Evolutionary conservation across 257 asterid genomes (phyloP).

Genomic region (Catharanthus roseus): DNA sequence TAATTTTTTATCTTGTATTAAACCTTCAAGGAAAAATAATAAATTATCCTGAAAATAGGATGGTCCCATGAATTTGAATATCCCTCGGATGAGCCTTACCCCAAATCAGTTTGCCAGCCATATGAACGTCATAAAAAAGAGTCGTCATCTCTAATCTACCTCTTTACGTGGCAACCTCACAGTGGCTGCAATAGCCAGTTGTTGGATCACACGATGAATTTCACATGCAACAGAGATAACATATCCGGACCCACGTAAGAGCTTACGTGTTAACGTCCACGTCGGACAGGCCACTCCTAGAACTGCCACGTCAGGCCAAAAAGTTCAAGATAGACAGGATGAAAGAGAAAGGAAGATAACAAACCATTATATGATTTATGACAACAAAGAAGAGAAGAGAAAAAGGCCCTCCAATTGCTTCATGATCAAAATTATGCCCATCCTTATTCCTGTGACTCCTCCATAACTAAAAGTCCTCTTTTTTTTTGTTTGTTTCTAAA

Average conservation of each 20-base stretch:
- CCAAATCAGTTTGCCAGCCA: neutral
- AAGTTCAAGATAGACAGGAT: conserved; percentile 40
- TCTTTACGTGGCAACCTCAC: neutral
- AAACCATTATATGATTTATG: neutral
- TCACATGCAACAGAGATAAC: conserved; percentile 26
- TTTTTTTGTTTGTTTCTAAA: neutral
- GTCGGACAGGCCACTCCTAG: conserved; percentile 24
- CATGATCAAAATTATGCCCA: conserved; percentile 22
- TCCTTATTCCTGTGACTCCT: conserved; percentile 43
- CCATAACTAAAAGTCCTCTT: conserved; percentile 15
- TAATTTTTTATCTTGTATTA: too few species aligned
- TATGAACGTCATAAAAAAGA: neutral
- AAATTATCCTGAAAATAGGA: neutral
- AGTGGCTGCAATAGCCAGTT: neutral
- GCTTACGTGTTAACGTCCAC: conserved; percentile 18
- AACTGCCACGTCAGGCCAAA: conserved; percentile 50
- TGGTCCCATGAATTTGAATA: neutral
- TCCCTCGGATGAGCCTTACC: neutral
- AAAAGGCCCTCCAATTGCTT: conserved; percentile 1
- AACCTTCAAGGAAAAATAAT: neutral
- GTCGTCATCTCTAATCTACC: conserved; percentile 17
- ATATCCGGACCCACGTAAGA: neutral
- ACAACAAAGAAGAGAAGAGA: conserved; percentile 18
- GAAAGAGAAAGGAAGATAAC: conserved; percentile 26
- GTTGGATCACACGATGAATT: conserved; percentile 17